These are phyloP conservation scores for Eutypella sp. DNA, from an alignment of 2,329 filamentous ascomycete species.

Conservation along the genomic window DNA sequence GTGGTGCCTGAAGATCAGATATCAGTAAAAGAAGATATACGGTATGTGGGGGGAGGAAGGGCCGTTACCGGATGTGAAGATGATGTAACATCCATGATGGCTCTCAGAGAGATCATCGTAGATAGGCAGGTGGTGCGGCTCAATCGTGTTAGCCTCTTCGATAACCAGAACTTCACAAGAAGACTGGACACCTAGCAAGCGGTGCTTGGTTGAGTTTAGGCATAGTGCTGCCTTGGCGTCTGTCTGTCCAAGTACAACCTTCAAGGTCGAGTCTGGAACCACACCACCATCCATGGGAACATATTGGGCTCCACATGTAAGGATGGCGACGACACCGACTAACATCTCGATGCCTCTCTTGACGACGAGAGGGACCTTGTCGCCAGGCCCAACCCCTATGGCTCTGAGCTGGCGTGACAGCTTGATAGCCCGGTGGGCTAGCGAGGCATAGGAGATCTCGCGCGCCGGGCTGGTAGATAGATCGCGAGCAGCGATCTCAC, in stretches of 20 bases:
- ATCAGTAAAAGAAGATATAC: not conserved
- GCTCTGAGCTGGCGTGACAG: slow-evolving; percentile 35
- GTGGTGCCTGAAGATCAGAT: slow-evolving; percentile 55
- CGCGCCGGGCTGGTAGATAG: slow-evolving; percentile 14
- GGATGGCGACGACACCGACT: slow-evolving; percentile 49
- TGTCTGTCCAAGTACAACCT: slow-evolving; percentile 45
- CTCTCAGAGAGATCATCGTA: slow-evolving; percentile 13
- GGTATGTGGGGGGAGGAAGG: slow-evolving; percentile 11
- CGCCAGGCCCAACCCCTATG: slow-evolving; percentile 36
- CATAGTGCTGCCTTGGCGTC: slow-evolving; percentile 42
- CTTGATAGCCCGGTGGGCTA: slow-evolving; percentile 36
- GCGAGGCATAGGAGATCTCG: slow-evolving; percentile 38
- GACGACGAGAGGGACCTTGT: slow-evolving; percentile 50
- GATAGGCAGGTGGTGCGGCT: not conserved
- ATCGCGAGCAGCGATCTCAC: slow-evolving; percentile 9
- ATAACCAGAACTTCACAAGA: slow-evolving; percentile 3
- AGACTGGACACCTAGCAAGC: slow-evolving; percentile 28
- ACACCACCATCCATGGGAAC: slow-evolving; percentile 54
- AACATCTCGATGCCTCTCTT: slow-evolving; percentile 53
- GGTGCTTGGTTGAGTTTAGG: slow-evolving; percentile 32
- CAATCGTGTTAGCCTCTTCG: slow-evolving; percentile 2
- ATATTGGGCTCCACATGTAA: slow-evolving; percentile 55
- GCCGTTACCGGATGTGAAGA: not conserved
- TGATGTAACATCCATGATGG: slow-evolving; percentile 25
- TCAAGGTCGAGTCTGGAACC: slow-evolving; percentile 42